Base-by-base conservation (phyloP, 352 stramenopile species). In the Peronosclerospora sorghi region DNA sequence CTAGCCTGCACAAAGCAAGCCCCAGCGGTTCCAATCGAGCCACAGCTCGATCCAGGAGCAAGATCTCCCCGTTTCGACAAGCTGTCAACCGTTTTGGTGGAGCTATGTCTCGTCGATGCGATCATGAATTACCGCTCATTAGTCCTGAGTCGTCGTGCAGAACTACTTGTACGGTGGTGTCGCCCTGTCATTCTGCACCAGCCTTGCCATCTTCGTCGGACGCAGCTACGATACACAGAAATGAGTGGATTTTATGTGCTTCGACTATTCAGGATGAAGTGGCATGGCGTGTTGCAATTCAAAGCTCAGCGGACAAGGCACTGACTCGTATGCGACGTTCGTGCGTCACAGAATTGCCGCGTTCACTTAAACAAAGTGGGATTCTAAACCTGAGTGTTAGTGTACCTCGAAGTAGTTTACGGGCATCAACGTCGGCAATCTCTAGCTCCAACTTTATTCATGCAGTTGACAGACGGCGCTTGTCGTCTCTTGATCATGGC, bases 221-320 rank as follows among this genome's bases (percentile, higher is more conserved):
- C 15, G 26, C 39, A 14, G 17, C 46, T 13, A n/a, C 45, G 7
- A 34, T 54, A 23, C 48, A 51, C 35, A 54, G 64, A 41, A 68
- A 49, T 20, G 73, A 78, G n/a, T 89, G 77, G 77, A 79, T 86
- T 8, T 55, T 86, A 35, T 86, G 72, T 27, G 74, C 73, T 32
- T 65, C 52, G 10, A 71, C 49, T 2, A 73, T 83, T 32, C 59
- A 80, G 19, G 73, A 89, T 29, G 73, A 89, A 35, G 50, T 66
- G 9, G 60, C 62, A 12, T 89, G 77, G 77, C 75, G 65, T 14
- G 58, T 59, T 35, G 74, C 74, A 3, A 65, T 89, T 13, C 77
- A 89, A 37, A 55, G 70, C 7, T 80, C 73, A 12, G 77, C 77
- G 0, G 77, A 89, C 39, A 73, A 76, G 15, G 71, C 73, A n/a